phyloP scores from a whole-genome alignment of 192 early-diverging fungal genomes.

The Diversispora eburnea region DNA sequence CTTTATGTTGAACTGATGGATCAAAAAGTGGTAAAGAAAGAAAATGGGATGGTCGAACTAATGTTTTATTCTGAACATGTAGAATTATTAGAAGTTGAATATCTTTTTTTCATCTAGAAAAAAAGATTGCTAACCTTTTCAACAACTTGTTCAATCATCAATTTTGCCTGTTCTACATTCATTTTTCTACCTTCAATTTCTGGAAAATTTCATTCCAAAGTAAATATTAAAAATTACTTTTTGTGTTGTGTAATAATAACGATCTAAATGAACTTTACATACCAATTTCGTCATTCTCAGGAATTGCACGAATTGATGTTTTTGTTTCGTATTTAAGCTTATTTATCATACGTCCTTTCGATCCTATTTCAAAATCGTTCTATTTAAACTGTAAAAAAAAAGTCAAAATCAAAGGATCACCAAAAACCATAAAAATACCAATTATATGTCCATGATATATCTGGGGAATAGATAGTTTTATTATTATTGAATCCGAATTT shows the following conservation, averaged over 20 bases:
- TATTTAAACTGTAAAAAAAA: not conserved
- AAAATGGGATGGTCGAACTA: conserved; percentile 11
- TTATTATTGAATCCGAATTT: too few relatives aligned
- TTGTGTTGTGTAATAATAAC: not conserved
- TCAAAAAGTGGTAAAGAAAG: conserved; percentile 15
- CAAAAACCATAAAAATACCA: too few relatives aligned
- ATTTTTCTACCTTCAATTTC: not conserved
- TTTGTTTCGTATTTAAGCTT: not conserved
- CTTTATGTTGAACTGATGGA: not conserved
- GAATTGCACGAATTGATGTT: not conserved
- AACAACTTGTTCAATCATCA: not conserved
- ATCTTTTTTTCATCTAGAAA: not conserved
- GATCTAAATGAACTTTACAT: not conserved
- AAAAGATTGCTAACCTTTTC: not conserved
- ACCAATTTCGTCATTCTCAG: not conserved
- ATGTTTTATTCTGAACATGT: not conserved
- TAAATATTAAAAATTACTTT: not conserved
- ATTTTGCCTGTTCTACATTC: not conserved
- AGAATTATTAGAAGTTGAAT: not conserved
- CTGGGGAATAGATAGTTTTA: too few relatives aligned
- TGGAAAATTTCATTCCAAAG: not conserved
- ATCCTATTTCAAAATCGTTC: not conserved
- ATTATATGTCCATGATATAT: too few relatives aligned
- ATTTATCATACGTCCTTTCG: not conserved
- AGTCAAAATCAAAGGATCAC: too few relatives aligned